Conservation (phyloP, 352 stramenopile genomes). For the Pythium volutum region DNA sequence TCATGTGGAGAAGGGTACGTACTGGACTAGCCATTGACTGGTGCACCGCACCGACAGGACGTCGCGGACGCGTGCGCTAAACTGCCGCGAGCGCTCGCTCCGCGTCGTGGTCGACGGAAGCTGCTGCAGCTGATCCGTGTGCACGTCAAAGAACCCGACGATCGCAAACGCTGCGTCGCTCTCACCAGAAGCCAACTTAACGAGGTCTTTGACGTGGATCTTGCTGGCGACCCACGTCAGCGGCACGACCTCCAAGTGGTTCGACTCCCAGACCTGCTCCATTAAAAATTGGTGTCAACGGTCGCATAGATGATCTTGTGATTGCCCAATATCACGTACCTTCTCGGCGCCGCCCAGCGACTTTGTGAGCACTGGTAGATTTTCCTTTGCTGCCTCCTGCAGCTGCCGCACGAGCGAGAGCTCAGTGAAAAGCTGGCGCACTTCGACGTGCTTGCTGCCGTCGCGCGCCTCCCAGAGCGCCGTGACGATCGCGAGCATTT, state of each 20-base stretch:
- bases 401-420: conserved; percentile 21
- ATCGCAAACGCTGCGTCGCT: conserved; percentile 9
- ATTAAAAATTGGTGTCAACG: not conserved
- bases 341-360: not conserved
- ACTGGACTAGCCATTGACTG: no score
- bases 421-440: conserved; percentile 17
- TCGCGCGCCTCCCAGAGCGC: conserved; percentile 24
- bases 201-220: conserved; percentile 1
- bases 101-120: conserved; percentile 9
- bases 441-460: conserved; percentile 17
- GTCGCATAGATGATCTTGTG: not conserved
- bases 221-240: conserved; percentile 14
- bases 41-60: not conserved
- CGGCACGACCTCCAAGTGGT: conserved; percentile 17
- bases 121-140: conserved; percentile 10
- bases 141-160: conserved; percentile 21
- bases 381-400: conserved; percentile 7
- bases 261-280: conserved; percentile 23
- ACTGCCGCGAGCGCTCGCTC: conserved; percentile 13
- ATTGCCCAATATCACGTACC: not conserved
- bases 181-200: not conserved
- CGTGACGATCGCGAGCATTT: conserved; percentile 18
- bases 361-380: not conserved
- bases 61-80: conserved; percentile 20
- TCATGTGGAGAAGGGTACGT: no score